These are phyloP conservation scores for Butyriboletus appendiculatus DNA, from an alignment of 1,284 basidiomycete species.

Conservation along the genomic window DNA sequence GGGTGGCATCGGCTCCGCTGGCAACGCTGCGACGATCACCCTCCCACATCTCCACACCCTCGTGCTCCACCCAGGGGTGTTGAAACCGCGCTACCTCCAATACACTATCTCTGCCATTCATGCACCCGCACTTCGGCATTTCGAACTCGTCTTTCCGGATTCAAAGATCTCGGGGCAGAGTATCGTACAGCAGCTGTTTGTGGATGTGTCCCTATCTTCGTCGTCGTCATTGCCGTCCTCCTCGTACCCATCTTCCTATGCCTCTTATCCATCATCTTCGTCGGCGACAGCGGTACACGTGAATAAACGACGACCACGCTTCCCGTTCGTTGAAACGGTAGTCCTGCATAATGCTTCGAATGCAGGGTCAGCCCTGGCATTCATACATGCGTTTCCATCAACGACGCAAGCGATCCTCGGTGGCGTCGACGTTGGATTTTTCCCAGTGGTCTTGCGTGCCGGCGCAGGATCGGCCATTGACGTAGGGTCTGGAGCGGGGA, in stretches of 20 bases:
- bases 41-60: conserved; percentile 31
- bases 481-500: neutral
- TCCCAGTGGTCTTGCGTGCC: conserved; percentile 17
- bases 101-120: conserved; percentile 30
- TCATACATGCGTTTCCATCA: conserved; percentile 30
- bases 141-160: conserved; percentile 36
- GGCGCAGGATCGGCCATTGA: neutral
- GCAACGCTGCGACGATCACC: conserved; percentile 7
- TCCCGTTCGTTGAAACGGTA: conserved; percentile 28
- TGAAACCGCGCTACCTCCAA: conserved; percentile 37
- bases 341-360: conserved; percentile 32
- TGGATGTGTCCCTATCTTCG: conserved; percentile 8
- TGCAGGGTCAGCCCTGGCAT: conserved; percentile 22
- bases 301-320: conserved; percentile 21
- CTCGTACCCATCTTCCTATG: conserved; percentile 1
- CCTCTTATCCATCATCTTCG: conserved; percentile 4
- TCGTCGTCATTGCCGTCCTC: conserved; percentile 1
- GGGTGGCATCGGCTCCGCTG: neutral
- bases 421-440: conserved; percentile 28
- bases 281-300: neutral
- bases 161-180: conserved; percentile 31
- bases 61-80: conserved; percentile 30
- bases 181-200: conserved; percentile 22
- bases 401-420: conserved; percentile 26
- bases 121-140: conserved; percentile 32